A percentile compares a stretch with the other conserved stretches of the same genome.
Evolutionary conservation across 1,284 basidiomycete genomes (phyloP).

Genomic region (Pyrrhoderma noxium): DNA sequence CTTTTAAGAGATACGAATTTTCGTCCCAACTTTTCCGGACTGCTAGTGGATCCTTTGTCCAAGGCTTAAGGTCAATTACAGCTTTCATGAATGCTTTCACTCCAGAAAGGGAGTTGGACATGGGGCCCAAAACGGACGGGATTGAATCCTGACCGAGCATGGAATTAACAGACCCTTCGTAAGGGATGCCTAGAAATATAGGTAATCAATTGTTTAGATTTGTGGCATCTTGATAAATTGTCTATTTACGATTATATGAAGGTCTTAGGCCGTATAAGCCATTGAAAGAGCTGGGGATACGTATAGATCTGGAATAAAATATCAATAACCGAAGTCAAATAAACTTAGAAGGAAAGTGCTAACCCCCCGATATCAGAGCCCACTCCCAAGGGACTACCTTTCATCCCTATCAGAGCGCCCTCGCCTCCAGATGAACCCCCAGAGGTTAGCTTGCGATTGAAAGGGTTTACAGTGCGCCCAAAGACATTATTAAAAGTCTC

Average conservation of each 20-base stretch:
- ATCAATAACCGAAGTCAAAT: neutral
- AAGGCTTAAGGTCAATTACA: constrained; percentile 52
- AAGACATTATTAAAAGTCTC: constrained; percentile 61
- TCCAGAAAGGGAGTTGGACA: constrained; percentile 49
- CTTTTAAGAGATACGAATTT: constrained; percentile 46
- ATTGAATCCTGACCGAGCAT: constrained; percentile 67
- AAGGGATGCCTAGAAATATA: constrained; percentile 36
- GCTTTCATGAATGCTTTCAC: constrained; percentile 59
- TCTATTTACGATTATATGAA: constrained; percentile 51
- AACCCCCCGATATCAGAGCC: constrained; percentile 66
- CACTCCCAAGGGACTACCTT: constrained; percentile 54
- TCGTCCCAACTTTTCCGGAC: constrained; percentile 61
- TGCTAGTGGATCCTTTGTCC: constrained; percentile 61
- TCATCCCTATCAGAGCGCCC: constrained; percentile 47
- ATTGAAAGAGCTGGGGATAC: constrained; percentile 61
- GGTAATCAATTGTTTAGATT: neutral
- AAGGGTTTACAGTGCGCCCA: constrained; percentile 62
- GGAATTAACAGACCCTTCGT: constrained; percentile 54
- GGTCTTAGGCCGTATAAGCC: constrained; percentile 68
- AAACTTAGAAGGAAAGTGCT: neutral
- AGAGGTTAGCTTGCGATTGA: constrained; percentile 43
- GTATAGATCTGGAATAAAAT: constrained; percentile 43
- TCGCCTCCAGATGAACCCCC: constrained; percentile 63
- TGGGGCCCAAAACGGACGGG: constrained; percentile 66
- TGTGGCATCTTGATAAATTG: neutral